phyloP scores from a whole-genome alignment of 108 stramenopile genomes.

The Stephanodiscus minutulus region DNA sequence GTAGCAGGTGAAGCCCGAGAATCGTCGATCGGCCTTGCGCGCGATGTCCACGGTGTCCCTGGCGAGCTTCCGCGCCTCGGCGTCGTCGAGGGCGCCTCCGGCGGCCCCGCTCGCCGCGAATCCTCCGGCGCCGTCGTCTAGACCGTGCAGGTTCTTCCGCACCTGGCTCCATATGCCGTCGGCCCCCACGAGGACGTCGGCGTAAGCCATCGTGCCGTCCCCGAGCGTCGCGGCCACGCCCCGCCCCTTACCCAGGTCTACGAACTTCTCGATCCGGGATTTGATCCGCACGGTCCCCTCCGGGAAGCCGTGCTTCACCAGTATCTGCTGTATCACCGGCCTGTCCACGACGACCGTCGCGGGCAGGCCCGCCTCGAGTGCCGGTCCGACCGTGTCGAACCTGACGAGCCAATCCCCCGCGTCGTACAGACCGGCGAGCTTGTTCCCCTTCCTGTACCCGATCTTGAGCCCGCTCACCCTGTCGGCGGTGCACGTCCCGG shows the following conservation, averaged over 20 bases:
- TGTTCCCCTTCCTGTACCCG: slow-evolving; percentile 86
- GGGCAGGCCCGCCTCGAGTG: slow-evolving; percentile 88
- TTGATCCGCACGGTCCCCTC: slow-evolving; percentile 88
- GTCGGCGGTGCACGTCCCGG: slow-evolving; percentile 91
- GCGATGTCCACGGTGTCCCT: slow-evolving; percentile 79
- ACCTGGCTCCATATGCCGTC: slow-evolving; percentile 96
- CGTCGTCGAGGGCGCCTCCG: slow-evolving; percentile 87
- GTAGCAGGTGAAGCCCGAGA: slow-evolving; percentile 90
- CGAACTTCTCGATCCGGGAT: slow-evolving; percentile 72
- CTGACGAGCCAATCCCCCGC: slow-evolving; percentile 92
- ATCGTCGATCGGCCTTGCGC: slow-evolving; percentile 74
- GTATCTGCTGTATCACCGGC: slow-evolving; percentile 96
- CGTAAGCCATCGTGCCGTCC: slow-evolving; percentile 89
- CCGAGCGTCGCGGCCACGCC: slow-evolving; percentile 76
- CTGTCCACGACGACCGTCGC: slow-evolving; percentile 96
- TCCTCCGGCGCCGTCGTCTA: slow-evolving; percentile 84
- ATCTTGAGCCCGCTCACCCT: slow-evolving; percentile 89
- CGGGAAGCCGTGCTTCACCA: slow-evolving; percentile 87
- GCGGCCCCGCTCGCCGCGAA: slow-evolving; percentile 90
- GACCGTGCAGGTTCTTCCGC: slow-evolving; percentile 78
- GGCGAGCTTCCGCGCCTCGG: slow-evolving; percentile 81
- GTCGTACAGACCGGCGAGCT: slow-evolving; percentile 77
- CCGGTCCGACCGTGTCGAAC: slow-evolving; percentile 94
- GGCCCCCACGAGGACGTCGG: slow-evolving; percentile 93
- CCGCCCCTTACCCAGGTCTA: slow-evolving; percentile 74